A percentile compares a stretch with the other conserved stretches of the same genome.
phyloP scores from a whole-genome alignment of 192 early-diverging fungal species.

The Podila clonocystis region DNA sequence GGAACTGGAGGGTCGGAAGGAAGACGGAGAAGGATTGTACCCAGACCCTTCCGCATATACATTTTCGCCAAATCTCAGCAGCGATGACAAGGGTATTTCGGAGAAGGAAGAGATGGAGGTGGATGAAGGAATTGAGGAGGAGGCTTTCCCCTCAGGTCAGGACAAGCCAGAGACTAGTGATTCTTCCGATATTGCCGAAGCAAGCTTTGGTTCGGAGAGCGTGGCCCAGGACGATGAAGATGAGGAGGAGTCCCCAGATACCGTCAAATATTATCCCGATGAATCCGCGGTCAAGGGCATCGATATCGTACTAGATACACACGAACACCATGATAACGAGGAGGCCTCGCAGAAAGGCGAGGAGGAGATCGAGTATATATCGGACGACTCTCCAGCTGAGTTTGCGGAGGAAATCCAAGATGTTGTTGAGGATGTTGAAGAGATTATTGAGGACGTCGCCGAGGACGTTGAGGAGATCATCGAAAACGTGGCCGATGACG shows the following conservation, averaged over 20 bases:
- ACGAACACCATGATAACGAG: not conserved
- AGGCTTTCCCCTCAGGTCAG: not conserved
- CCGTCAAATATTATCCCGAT: conserved; percentile 31
- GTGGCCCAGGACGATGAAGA: conserved; percentile 13
- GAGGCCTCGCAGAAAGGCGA: not conserved
- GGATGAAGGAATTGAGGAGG: not conserved
- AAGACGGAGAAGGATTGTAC: not conserved
- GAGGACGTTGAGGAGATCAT: not conserved
- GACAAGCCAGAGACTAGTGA: no score
- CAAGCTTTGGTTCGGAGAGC: not conserved
- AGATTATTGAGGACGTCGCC: not conserved
- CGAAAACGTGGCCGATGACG: not conserved
- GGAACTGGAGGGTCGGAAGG: conserved; percentile 11
- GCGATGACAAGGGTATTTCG: not conserved
- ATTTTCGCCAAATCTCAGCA: not conserved
- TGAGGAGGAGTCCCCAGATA: conserved; percentile 19
- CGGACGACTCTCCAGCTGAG: not conserved
- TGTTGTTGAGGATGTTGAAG: not conserved
- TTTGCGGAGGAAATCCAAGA: not conserved
- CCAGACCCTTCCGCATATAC: not conserved
- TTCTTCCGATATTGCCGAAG: no score
- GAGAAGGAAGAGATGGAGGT: not conserved
- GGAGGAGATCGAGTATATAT: not conserved
- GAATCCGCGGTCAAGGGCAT: not conserved
- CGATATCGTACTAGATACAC: not conserved